Evolutionary conservation across 805 yeast genomes (phyloP).

Genomic region (Candida chilensis): DNA sequence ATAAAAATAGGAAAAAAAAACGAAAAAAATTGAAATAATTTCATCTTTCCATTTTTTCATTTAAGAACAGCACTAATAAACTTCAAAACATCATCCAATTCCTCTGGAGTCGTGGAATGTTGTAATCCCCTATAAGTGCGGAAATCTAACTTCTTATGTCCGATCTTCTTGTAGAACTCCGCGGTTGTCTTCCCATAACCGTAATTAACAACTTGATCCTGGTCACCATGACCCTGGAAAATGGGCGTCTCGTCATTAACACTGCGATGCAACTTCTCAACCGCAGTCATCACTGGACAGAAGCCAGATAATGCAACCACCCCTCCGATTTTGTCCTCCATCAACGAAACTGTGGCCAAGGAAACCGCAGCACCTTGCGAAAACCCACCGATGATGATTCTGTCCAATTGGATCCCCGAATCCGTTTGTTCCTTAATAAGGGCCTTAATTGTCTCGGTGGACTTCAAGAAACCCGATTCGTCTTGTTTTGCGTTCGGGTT

Average conservation of each 20-base stretch:
- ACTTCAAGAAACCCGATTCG: constrained; percentile 39
- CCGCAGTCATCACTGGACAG: constrained; percentile 22
- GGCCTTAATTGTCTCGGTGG: constrained; percentile 33
- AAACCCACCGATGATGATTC: constrained; percentile 89
- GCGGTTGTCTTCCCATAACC: constrained; percentile 22
- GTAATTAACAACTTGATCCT: constrained; percentile 55
- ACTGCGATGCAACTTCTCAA: constrained; percentile 9
- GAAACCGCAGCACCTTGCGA: constrained; percentile 89
- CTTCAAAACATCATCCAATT: constrained; percentile 42
- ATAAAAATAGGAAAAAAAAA: too few species aligned
- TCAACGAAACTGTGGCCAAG: constrained; percentile 45
- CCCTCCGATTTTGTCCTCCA: constrained; percentile 67
- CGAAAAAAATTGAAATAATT: too few species aligned
- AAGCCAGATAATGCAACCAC: constrained; percentile 74
- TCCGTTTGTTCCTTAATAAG: constrained; percentile 46
- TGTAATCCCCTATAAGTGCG: constrained; percentile 52
- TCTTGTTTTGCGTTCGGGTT: constrained; percentile 39
- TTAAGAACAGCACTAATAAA: too few species aligned
- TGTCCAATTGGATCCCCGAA: constrained; percentile 45
- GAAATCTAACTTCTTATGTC: constrained; percentile 37
- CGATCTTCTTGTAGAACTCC: constrained; percentile 29
- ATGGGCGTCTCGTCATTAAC: constrained; percentile 60
- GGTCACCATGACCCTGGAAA: constrained; percentile 83
- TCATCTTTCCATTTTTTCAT: too few species aligned
- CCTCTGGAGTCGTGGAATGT: constrained; percentile 64